Evolutionary conservation across 75 land plant species (phyloP), one percentile per base, ranked within the genome.

Genomic region (Chamaecyparis obtusa): DNA sequence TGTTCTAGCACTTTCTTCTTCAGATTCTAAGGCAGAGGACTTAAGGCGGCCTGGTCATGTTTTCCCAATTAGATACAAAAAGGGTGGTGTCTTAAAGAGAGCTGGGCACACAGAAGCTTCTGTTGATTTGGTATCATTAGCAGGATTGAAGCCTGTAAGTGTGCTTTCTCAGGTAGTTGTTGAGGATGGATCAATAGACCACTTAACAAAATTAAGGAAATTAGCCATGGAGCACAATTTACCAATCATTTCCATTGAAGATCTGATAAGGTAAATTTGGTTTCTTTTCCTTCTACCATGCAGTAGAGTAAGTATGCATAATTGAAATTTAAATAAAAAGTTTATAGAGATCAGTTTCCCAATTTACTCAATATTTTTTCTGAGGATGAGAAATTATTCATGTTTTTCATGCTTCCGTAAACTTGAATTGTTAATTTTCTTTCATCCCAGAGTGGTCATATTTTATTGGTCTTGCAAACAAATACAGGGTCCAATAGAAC

Each of bases 51-150:
- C 97, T 24, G 97, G 98, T 24, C 98, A 96, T 91, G 90, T 96
- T 33, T 96, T 95, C 86, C 98, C 98, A 6, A 87, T 94, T 51
- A 93, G 89, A 67, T 94, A 95, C 80, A 84, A 92, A 77, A 89
- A 94, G 86, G 95, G 98, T 86, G 98, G 98, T 27, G 96, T 95
- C 79, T 71, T 95, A 75, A 92, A 94, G 72, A 93, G 97, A 87
- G 91, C 94, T 82, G 97, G 95, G 60, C 97, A 94, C 78, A 96
- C 98, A 9, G 98, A 96, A 86, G 98, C 98, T 74, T 93, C 99
- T 60, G 86, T 93, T 33, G 94, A 93, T 90, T 83, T 93, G 81
- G 89, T 86, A 32, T 14, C 82, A 60, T 85, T 94, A 19, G 95
- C 96, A 82, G 97, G 96, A 24, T 83, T 95, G 55, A 81, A 75